A percentile compares a stretch with the other conserved stretches of the same genome.
These are phyloP conservation scores for Scheffersomyces titani DNA, from an alignment of 1,139 yeast species.

Conservation along the genomic window DNA sequence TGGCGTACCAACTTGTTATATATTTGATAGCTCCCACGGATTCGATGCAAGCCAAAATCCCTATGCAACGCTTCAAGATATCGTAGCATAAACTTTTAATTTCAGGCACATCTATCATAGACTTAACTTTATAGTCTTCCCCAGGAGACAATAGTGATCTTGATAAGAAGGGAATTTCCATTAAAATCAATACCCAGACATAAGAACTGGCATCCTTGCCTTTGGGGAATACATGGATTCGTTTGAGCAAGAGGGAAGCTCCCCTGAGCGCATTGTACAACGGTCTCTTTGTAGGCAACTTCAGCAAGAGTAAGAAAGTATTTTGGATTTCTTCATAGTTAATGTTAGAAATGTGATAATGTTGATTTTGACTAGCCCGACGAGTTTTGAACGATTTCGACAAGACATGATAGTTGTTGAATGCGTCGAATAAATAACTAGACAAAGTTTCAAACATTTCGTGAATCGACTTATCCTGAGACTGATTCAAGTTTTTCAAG, in stretches of 20 bases:
- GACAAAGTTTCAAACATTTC: slow-evolving; percentile 53
- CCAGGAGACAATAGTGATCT: slow-evolving; percentile 36
- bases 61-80: slow-evolving; percentile 64
- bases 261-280: slow-evolving; percentile 53
- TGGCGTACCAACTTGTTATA: slow-evolving; percentile 60
- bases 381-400: slow-evolving; percentile 51
- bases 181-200: slow-evolving; percentile 58
- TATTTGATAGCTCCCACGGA: slow-evolving; percentile 39
- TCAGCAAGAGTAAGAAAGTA: slow-evolving; percentile 42
- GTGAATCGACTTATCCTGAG: slow-evolving; percentile 24
- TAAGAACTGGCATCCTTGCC: slow-evolving; percentile 38
- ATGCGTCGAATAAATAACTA: slow-evolving; percentile 39
- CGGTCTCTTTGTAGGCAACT: slow-evolving; percentile 62
- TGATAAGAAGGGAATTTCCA: slow-evolving; percentile 61
- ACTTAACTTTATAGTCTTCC: slow-evolving; percentile 14
- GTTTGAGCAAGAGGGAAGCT: slow-evolving; percentile 47
- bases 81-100: slow-evolving; percentile 61
- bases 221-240: slow-evolving; percentile 35
- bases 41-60: slow-evolving; percentile 58
- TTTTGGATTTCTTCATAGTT: slow-evolving; percentile 44
- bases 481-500: slow-evolving; percentile 16
- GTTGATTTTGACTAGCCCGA: slow-evolving; percentile 17
- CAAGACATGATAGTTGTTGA: slow-evolving; percentile 41
- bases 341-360: slow-evolving; percentile 47
- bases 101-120: slow-evolving; percentile 50